Conservation (phyloP, 2,329 filamentous ascomycete species). For the Salinomyces thailandicus region DNA sequence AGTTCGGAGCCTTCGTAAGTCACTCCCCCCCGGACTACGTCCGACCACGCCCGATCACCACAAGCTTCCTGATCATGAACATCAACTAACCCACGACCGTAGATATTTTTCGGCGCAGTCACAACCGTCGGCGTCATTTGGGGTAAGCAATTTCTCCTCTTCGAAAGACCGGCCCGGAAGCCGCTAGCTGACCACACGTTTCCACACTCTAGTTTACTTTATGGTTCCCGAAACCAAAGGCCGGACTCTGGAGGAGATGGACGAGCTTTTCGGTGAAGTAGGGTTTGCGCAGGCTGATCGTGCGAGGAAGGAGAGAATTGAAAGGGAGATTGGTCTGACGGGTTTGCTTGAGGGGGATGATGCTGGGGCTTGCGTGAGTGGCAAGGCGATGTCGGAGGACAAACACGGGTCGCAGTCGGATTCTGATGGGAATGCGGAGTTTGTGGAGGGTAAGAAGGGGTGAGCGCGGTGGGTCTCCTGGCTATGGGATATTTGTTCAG, state of each 20-base stretch:
- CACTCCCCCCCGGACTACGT: no score
- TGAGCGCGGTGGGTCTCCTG: no score
- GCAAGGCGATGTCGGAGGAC: not conserved
- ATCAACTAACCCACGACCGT: no score
- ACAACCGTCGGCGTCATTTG: slow-evolving; percentile 11
- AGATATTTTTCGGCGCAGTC: slow-evolving; percentile 15
- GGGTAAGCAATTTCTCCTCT: no score
- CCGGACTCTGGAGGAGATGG: slow-evolving; percentile 19
- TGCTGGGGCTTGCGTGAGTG: no score
- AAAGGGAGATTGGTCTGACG: slow-evolving; percentile 10
- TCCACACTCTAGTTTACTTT: no score
- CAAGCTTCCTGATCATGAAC: no score
- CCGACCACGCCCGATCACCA: no score
- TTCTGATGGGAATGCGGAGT: not conserved
- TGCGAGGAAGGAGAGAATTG: slow-evolving; percentile 9
- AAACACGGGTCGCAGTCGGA: not conserved
- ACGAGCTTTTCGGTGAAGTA: slow-evolving; percentile 24
- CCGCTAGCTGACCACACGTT: no score
- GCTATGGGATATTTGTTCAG: no score
- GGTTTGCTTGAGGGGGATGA: slow-evolving; percentile 9
- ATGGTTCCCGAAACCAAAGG: slow-evolving; percentile 20
- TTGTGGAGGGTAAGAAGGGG: not conserved
- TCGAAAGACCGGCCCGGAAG: no score
- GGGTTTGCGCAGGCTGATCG: slow-evolving; percentile 20
- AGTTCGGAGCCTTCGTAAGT: slow-evolving; percentile 13